Evolutionary conservation across 164 flowering plant genomes (phyloP).

Genomic region (Brasenia schreberi): DNA sequence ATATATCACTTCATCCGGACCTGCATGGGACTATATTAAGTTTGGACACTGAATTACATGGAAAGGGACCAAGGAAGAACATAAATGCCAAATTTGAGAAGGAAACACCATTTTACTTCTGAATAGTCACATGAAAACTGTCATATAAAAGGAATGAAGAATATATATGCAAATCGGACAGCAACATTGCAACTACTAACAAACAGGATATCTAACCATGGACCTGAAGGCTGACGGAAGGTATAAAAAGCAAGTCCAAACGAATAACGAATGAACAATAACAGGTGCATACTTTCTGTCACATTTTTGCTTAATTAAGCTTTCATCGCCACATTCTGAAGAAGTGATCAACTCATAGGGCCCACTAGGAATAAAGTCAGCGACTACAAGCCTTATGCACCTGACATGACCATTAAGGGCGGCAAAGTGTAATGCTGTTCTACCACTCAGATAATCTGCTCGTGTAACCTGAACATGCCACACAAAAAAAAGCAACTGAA

Average conservation of each 20-base stretch:
- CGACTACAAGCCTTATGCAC: conserved; percentile 81
- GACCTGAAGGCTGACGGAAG: conserved; percentile 11
- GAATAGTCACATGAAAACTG: neutral
- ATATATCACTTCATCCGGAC: neutral
- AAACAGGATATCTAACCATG: neutral
- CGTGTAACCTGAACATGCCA: conserved; percentile 42
- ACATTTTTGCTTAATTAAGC: conserved; percentile 28
- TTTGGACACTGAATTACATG: neutral
- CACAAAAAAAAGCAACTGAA: neutral
- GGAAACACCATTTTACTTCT: no score
- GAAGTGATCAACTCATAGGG: conserved; percentile 38
- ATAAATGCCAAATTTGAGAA: neutral
- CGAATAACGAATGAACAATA: neutral
- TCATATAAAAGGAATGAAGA: neutral
- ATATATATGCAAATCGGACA: neutral
- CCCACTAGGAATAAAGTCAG: conserved; percentile 79
- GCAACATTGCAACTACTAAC: neutral
- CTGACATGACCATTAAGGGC: conserved; percentile 87
- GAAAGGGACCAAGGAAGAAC: neutral
- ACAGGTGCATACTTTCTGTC: conserved; percentile 33
- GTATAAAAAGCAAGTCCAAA: conserved; percentile 32
- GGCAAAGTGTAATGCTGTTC: conserved; percentile 96
- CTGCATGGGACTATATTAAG: neutral
- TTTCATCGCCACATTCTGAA: conserved; percentile 9
- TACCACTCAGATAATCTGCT: conserved; percentile 91